phyloP scores from a whole-genome alignment of 768 basidiomycete genomes.

The Amanita polypyramis region DNA sequence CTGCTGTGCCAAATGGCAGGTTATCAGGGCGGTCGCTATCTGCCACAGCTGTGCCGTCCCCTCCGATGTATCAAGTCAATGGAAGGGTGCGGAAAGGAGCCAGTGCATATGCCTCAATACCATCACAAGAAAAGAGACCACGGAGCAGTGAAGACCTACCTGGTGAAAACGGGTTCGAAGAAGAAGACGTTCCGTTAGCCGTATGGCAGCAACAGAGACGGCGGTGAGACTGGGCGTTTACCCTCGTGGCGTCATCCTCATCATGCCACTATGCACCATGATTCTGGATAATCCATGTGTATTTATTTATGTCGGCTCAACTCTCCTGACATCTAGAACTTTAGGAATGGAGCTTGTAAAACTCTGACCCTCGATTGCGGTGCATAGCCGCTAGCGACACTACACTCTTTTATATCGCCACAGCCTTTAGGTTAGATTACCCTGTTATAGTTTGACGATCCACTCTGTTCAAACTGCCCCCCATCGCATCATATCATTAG shows the following conservation, averaged over 20 bases:
- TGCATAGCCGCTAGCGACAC: conserved; percentile 6
- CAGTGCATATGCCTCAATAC: conserved; percentile 50
- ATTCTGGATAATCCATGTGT: background rate
- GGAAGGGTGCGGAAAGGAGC: conserved; percentile 53
- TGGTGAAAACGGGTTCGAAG: conserved; percentile 34
- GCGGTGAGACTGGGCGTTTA: conserved; percentile 23
- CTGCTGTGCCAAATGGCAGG: conserved; percentile 20
- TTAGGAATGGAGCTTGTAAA: conserved; percentile 1
- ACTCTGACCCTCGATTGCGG: background rate
- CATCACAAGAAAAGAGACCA: conserved; percentile 27
- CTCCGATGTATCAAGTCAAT: conserved; percentile 27
- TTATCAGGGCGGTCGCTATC: conserved; percentile 61
- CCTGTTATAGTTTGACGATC: background rate
- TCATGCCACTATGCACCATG: conserved; percentile 2
- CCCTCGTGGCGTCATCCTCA: conserved; percentile 7
- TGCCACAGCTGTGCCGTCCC: conserved; percentile 42
- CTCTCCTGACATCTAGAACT: conserved; percentile 6
- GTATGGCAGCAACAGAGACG: conserved; percentile 70
- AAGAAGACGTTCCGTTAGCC: conserved; percentile 75
- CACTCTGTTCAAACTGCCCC: background rate
- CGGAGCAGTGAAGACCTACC: conserved; percentile 29
- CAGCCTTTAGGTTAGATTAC: background rate
- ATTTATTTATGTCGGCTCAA: conserved; percentile 8
- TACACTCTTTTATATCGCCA: conserved; percentile 6
- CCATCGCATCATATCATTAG: conserved; percentile 1